Evolutionary conservation across 1,139 yeast genomes (phyloP).

Genomic region (Candida freyschussii): DNA sequence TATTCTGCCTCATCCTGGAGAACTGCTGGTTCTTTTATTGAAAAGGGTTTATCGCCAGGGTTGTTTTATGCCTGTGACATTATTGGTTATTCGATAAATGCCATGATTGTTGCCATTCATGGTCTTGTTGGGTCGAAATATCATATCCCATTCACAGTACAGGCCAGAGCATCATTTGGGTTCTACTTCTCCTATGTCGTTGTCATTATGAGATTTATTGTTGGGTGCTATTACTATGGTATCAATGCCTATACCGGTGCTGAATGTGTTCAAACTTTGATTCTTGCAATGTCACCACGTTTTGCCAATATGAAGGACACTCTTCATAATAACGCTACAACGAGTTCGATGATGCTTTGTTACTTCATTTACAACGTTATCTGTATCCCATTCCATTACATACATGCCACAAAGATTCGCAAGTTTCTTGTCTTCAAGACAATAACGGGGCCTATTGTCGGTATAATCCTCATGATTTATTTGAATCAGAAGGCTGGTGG

Average conservation of each 20-base stretch:
- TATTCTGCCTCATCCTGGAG: slow-evolving; percentile 15
- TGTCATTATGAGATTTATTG: slow-evolving; percentile 32
- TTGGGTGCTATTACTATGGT: slow-evolving; percentile 16
- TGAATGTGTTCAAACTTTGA: slow-evolving; percentile 13
- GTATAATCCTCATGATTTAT: slow-evolving; percentile 14
- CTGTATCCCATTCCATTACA: slow-evolving; percentile 16
- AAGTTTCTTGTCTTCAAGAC: slow-evolving; percentile 11
- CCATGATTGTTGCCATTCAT: slow-evolving; percentile 8
- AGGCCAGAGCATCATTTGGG: slow-evolving; percentile 43
- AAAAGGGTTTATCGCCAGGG: slow-evolving; percentile 11
- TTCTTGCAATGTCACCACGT: slow-evolving; percentile 15
- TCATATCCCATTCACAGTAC: slow-evolving; percentile 43
- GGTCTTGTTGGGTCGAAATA: slow-evolving; percentile 34
- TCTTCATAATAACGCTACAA: slow-evolving; percentile 7
- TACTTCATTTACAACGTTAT: slow-evolving; percentile 13
- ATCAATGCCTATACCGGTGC: slow-evolving; percentile 17
- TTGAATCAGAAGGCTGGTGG: slow-evolving; percentile 16
- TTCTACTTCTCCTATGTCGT: slow-evolving; percentile 39
- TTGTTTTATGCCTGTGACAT: slow-evolving; percentile 11
- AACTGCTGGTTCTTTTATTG: slow-evolving; percentile 14
- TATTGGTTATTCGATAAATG: slow-evolving; percentile 9
- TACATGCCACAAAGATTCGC: slow-evolving; percentile 10
- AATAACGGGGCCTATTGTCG: slow-evolving; percentile 14
- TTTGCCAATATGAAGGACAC: slow-evolving; percentile 11
- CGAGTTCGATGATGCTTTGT: slow-evolving; percentile 12